Percentiles rank a stretch among this genome's conserved stretches.
These are phyloP conservation scores for Vinca major DNA, from an alignment of 305 asterid genomes.

Conservation along the genomic window DNA sequence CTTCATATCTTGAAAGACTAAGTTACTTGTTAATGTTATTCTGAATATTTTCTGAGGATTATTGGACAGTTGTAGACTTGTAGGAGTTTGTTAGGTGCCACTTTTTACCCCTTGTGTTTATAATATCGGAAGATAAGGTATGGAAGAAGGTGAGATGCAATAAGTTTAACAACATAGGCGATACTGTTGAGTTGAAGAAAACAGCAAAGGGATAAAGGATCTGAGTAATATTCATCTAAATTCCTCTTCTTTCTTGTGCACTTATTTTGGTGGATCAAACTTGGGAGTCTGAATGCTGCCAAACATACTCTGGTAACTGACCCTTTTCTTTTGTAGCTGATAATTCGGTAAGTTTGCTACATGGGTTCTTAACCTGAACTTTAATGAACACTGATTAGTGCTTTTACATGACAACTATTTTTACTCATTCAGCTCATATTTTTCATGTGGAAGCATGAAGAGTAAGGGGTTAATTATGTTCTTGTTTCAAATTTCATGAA, in stretches of 20 bases:
- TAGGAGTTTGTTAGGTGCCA: background rate
- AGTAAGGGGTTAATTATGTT: background rate
- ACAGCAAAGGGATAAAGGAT: background rate
- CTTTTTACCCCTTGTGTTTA: background rate
- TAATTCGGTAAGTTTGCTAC: background rate
- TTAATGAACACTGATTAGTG: background rate
- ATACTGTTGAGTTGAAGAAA: background rate
- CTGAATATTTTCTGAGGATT: background rate
- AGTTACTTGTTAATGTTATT: background rate
- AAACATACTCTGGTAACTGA: background rate
- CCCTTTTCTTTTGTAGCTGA: background rate
- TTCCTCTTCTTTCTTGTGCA: background rate
- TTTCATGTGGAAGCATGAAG: background rate
- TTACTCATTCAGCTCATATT: background rate
- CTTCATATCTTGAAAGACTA: background rate
- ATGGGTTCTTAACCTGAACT: no score
- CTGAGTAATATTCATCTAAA: background rate
- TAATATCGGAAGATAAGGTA: background rate
- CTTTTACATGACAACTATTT: background rate
- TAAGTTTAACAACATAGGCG: background rate
- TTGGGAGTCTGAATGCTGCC: background rate
- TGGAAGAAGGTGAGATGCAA: background rate
- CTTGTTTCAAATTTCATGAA: background rate
- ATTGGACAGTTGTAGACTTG: background rate
- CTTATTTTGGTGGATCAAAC: background rate